phyloP scores from a whole-genome alignment of 2,329 filamentous ascomycete genomes.

The Exophiala oligosperma region DNA sequence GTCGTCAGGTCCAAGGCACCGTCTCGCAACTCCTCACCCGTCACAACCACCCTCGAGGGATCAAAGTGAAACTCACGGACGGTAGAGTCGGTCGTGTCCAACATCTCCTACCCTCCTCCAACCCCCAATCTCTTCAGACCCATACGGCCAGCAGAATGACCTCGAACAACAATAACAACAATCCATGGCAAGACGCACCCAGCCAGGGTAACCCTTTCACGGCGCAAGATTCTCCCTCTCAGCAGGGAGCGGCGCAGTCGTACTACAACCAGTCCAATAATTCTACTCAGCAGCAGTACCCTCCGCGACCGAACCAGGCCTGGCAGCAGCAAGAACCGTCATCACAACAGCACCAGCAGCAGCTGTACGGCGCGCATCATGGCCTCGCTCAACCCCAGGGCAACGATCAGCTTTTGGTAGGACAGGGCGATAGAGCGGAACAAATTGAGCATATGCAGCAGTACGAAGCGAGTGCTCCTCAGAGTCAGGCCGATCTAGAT shows the following conservation, averaged over 20 bases:
- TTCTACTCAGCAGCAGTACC: not conserved
- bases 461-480: constrained; percentile 25
- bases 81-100: constrained; percentile 75
- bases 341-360: constrained; percentile 11
- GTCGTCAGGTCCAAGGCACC: constrained; percentile 65
- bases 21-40: constrained; percentile 69
- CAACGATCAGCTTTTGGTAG: constrained; percentile 22
- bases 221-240: not conserved
- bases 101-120: constrained; percentile 20
- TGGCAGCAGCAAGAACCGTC: not conserved
- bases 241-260: constrained; percentile 32
- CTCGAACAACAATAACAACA: constrained; percentile 16
- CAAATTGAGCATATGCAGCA: constrained; percentile 31
- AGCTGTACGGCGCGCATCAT: constrained; percentile 15
- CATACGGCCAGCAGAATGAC: constrained; percentile 11
- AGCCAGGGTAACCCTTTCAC: constrained; percentile 17
- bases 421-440: constrained; percentile 24
- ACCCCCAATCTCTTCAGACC: not conserved
- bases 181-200: constrained; percentile 19
- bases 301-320: constrained; percentile 20
- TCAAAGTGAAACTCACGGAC: constrained; percentile 73
- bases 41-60: constrained; percentile 73
- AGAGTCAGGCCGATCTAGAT: constrained; percentile 26
- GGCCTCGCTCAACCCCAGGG: too few species aligned
- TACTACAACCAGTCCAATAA: constrained; percentile 32